Conservation (phyloP, 805 yeast species). For the Wickerhamomyces tratensis region DNA sequence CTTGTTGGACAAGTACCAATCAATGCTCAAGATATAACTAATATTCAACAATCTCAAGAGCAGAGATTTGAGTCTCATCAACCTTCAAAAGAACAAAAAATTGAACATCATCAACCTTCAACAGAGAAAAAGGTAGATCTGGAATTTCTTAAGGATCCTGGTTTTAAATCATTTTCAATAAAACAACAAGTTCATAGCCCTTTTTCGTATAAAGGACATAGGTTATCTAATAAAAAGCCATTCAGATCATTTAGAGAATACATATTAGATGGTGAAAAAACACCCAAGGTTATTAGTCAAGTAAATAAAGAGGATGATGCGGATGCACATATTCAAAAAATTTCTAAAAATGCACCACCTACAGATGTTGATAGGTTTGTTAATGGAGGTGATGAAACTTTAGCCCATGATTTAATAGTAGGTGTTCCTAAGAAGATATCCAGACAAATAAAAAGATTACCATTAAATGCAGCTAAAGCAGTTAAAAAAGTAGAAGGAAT, state of each 20-base stretch:
- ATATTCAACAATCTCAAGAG: background rate
- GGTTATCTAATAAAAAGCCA: slow-evolving; percentile 2
- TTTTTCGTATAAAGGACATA: slow-evolving; percentile 4
- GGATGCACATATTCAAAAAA: slow-evolving; percentile 2
- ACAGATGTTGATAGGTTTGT: background rate
- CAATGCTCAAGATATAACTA: slow-evolving; percentile 58
- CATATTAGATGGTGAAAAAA: slow-evolving; percentile 1
- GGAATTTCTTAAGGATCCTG: too few relatives aligned
- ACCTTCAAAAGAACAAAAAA: too few relatives aligned
- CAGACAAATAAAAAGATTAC: background rate
- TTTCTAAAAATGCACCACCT: slow-evolving; percentile 14
- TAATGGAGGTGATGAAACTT: background rate
- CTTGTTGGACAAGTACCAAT: slow-evolving; percentile 72
- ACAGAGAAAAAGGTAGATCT: slow-evolving; percentile 40
- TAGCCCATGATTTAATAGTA: background rate
- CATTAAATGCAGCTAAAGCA: background rate
- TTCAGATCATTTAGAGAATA: slow-evolving; percentile 8
- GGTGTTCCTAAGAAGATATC: background rate
- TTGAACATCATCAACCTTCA: slow-evolving; percentile 25
- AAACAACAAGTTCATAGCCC: slow-evolving; percentile 13
- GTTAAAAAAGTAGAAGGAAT: too few relatives aligned
- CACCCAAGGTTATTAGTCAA: slow-evolving; percentile 10
- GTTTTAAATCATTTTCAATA: slow-evolving; percentile 18
- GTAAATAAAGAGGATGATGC: slow-evolving; percentile 1
- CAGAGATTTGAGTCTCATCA: too few relatives aligned